Evolutionary conservation across 495 filamentous ascomycete species (phyloP).

Genomic region (Hypoxylon trugodes): DNA sequence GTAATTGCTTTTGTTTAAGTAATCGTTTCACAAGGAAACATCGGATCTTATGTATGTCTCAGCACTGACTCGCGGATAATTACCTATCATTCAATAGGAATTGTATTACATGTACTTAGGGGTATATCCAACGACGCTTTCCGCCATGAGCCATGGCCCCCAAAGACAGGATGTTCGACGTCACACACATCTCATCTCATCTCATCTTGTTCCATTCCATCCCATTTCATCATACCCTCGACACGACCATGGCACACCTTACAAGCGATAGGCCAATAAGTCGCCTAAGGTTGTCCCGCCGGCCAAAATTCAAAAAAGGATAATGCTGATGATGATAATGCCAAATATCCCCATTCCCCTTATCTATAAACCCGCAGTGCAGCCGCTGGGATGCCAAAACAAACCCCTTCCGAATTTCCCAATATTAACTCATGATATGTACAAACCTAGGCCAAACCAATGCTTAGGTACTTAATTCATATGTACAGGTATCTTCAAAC

Average conservation of each 20-base stretch:
- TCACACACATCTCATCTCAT: constrained; percentile 8
- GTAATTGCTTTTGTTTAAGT: too few species aligned
- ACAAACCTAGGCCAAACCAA: background rate
- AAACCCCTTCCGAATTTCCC: background rate
- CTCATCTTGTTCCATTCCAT: constrained; percentile 3
- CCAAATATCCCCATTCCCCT: background rate
- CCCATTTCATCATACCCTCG: background rate
- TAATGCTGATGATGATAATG: background rate
- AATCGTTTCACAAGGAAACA: background rate
- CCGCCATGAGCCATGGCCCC: background rate
- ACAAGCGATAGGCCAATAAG: too few species aligned
- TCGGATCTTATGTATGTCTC: background rate
- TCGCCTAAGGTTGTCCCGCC: too few species aligned
- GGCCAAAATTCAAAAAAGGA: background rate
- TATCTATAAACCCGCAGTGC: background rate
- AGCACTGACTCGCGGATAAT: background rate
- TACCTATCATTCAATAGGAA: too few species aligned
- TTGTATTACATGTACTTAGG: background rate
- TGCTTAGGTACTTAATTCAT: background rate
- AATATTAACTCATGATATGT: background rate
- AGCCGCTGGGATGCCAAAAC: background rate
- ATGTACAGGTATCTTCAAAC: constrained; percentile 5
- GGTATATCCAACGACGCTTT: constrained; percentile 17
- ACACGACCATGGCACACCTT: background rate
- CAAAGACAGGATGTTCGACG: background rate